Percentiles rank a stretch among this genome's conserved stretches.
These are phyloP conservation scores for Cryptococcus sp. DNA, from an alignment of 1,284 basidiomycete genomes.

Conservation along the genomic window DNA sequence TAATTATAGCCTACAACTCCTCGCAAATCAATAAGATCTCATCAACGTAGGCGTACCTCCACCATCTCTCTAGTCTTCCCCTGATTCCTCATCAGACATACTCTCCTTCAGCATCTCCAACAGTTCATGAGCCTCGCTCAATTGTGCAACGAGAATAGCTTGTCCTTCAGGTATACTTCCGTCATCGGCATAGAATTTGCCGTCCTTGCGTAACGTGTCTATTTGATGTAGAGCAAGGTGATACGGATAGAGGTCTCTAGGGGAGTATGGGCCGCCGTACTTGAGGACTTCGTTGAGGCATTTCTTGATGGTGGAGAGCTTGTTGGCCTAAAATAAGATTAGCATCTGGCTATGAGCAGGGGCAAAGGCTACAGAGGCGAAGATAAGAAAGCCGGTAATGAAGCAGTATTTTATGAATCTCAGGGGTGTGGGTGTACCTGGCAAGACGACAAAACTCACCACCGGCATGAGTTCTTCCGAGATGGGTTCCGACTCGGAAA, in stretches of 20 bases:
- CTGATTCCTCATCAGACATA: constrained; percentile 42
- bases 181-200: constrained; percentile 75
- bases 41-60: not conserved
- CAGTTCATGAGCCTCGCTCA: constrained; percentile 94
- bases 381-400: not conserved
- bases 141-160: constrained; percentile 90
- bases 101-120: constrained; percentile 66
- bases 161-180: constrained; percentile 84
- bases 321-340: constrained; percentile 65
- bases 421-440: not conserved
- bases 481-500: constrained; percentile 98
- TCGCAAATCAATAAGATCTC: constrained; percentile 1
- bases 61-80: constrained; percentile 12
- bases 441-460: constrained; percentile 52
- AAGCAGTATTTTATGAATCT: not conserved
- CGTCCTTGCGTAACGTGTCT: constrained; percentile 85
- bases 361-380: not conserved
- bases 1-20: not conserved
- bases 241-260: constrained; percentile 97
- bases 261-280: constrained; percentile 89
- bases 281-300: constrained; percentile 96
- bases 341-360: constrained; percentile 20
- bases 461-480: constrained; percentile 96
- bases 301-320: constrained; percentile 88
- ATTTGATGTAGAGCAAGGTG: constrained; percentile 94